Evolutionary conservation across 768 basidiomycete genomes (phyloP).

Genomic region (Suillus cothurnatus): DNA sequence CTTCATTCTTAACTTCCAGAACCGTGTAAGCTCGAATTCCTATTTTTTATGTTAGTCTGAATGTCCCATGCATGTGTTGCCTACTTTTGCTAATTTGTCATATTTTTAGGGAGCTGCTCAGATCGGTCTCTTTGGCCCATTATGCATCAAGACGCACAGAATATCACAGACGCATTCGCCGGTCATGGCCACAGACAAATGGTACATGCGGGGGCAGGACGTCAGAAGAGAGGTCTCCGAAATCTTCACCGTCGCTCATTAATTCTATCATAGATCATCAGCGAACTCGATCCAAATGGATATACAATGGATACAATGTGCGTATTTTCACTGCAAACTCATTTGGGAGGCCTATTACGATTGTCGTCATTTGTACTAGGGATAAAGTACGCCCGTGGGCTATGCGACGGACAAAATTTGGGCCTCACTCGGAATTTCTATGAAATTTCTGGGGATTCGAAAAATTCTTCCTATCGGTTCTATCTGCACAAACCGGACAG

Average conservation of each 20-base stretch:
- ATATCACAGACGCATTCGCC: constrained; percentile 19
- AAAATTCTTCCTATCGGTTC: background rate
- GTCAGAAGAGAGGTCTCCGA: constrained; percentile 15
- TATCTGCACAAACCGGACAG: constrained; percentile 57
- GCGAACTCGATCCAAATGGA: constrained; percentile 18
- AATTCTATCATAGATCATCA: constrained; percentile 12
- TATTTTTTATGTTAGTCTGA: background rate
- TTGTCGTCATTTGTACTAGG: constrained; percentile 5
- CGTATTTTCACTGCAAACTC: background rate
- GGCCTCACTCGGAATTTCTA: constrained; percentile 16
- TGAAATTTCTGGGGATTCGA: constrained; percentile 12
- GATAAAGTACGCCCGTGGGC: too few species aligned
- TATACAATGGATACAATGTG: constrained; percentile 24
- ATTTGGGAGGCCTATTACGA: background rate
- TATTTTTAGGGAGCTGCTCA: constrained; percentile 16
- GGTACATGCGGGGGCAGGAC: constrained; percentile 16
- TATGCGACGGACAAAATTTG: constrained; percentile 12
- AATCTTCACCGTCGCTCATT: background rate
- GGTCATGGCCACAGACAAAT: constrained; percentile 17
- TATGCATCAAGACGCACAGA: constrained; percentile 20
- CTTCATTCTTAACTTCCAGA: too few species aligned
- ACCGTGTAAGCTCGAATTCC: background rate
- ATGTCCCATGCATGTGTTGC: background rate
- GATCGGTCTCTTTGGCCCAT: constrained; percentile 17
- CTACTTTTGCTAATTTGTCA: background rate